phyloP scores from a whole-genome alignment of 441 rosid genomes.

The Macaranga tanarius region DNA sequence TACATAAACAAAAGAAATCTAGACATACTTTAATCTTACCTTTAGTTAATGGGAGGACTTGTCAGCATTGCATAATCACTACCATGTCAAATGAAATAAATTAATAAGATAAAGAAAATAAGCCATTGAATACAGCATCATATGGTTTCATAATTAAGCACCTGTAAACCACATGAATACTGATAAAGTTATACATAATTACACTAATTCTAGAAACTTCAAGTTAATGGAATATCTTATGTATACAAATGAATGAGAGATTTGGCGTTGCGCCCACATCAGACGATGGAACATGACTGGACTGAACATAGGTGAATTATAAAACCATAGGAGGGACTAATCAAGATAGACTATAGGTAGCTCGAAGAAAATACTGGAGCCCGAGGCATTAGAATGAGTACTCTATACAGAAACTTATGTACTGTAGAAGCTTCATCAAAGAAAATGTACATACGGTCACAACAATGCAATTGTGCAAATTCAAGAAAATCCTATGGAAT shows the following conservation, averaged over 20 bases:
- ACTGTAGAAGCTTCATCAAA: neutral
- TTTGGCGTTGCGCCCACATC: neutral
- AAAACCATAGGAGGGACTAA: neutral
- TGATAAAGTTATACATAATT: neutral
- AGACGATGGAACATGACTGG: neutral
- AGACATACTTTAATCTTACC: slow-evolving; percentile 75
- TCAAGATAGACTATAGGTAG: neutral
- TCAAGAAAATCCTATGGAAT: neutral
- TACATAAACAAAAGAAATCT: neutral
- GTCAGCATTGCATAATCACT: slow-evolving; percentile 99
- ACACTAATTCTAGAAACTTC: neutral
- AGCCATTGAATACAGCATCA: neutral
- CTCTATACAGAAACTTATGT: neutral
- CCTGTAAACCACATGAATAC: neutral
- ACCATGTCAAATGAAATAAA: slow-evolving; percentile 22
- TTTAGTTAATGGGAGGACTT: slow-evolving; percentile 91
- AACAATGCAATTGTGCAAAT: neutral
- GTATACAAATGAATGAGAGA: neutral
- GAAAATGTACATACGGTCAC: neutral
- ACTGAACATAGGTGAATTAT: neutral
- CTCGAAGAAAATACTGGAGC: too few relatives aligned
- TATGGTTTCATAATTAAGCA: neutral
- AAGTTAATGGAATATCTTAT: neutral
- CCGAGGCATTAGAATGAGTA: neutral
- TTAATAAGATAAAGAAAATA: slow-evolving; percentile 1